Conservation (phyloP, 2,329 filamentous ascomycete species). For the Aspergillus sp. region DNA sequence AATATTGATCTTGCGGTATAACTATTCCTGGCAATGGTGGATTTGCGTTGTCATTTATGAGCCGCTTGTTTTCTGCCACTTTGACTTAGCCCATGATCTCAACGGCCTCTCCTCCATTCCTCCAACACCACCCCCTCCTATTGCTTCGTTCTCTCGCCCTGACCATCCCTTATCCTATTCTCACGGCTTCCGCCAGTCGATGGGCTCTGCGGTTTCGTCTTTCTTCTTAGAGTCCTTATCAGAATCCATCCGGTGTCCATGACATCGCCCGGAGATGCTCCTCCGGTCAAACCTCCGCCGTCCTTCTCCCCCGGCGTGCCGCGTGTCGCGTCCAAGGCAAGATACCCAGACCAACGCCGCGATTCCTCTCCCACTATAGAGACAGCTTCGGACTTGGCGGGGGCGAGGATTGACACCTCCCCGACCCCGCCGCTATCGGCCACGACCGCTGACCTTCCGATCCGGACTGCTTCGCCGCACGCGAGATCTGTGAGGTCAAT, state of each 20-base stretch:
- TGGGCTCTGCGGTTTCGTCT: constrained; percentile 22
- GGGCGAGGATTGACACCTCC: constrained; percentile 50
- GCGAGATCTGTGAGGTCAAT: constrained; percentile 54
- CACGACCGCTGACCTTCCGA: constrained; percentile 61
- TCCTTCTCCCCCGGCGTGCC: constrained; percentile 62
- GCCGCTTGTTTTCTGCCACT: no score
- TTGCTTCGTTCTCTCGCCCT: not conserved
- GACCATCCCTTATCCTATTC: not conserved
- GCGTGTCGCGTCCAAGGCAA: constrained; percentile 53
- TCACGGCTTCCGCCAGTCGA: constrained; percentile 12
- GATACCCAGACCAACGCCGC: constrained; percentile 46
- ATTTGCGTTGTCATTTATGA: no score
- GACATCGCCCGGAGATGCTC: constrained; percentile 61
- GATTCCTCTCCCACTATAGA: constrained; percentile 36
- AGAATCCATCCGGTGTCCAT: constrained; percentile 47
- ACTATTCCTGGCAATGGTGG: no score
- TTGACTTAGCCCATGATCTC: no score
- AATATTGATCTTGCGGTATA: no score
- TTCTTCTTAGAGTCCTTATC: constrained; percentile 13
- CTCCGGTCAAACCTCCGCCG: constrained; percentile 60
- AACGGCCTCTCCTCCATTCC: not conserved
- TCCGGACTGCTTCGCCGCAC: constrained; percentile 61
- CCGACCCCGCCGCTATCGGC: constrained; percentile 45
- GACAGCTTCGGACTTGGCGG: constrained; percentile 39
- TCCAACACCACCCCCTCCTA: not conserved